These are phyloP conservation scores for Oryza australiensis DNA, from an alignment of 176 grass and related monocot genomes.

Conservation along the genomic window DNA sequence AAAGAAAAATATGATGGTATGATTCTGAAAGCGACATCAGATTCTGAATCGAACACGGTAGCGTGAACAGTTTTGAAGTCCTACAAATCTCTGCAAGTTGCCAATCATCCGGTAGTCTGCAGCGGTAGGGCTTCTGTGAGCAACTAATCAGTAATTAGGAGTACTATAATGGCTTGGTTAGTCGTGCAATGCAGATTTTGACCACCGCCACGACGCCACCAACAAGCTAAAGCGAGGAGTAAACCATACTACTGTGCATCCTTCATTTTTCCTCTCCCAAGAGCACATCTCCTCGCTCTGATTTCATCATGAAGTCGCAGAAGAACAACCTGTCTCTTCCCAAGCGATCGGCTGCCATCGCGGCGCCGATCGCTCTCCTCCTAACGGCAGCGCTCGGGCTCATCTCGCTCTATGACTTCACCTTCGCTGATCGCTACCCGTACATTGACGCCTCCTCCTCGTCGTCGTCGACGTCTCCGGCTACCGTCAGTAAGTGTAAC, in stretches of 20 bases:
- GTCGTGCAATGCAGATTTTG: slow-evolving; percentile 39
- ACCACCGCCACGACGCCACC: slow-evolving; percentile 1
- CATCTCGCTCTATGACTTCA: slow-evolving; percentile 34
- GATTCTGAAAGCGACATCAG: not conserved
- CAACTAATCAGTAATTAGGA: not conserved
- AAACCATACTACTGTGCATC: not conserved
- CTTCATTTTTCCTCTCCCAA: not conserved
- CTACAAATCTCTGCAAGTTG: not conserved
- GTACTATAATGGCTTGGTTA: not conserved
- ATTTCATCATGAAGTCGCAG: slow-evolving; percentile 36
- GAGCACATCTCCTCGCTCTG: not conserved
- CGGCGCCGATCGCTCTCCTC: slow-evolving; percentile 26
- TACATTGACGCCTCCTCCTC: not conserved
- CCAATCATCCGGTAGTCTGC: not conserved
- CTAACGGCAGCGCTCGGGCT: not conserved
- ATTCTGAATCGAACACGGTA: not conserved
- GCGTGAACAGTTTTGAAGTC: slow-evolving; percentile 9
- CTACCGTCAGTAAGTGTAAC: slow-evolving; percentile 9
- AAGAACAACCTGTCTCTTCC: not conserved
- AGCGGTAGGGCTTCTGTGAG: not conserved
- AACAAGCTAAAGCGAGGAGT: not conserved
- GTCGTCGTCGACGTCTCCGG: not conserved
- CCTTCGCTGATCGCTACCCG: not conserved
- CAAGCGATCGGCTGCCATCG: slow-evolving; percentile 18
- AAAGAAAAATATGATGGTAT: not conserved